Base-by-base conservation (phyloP, 2,329 filamentous ascomycete genomes). In the Aschersonia sp. region DNA sequence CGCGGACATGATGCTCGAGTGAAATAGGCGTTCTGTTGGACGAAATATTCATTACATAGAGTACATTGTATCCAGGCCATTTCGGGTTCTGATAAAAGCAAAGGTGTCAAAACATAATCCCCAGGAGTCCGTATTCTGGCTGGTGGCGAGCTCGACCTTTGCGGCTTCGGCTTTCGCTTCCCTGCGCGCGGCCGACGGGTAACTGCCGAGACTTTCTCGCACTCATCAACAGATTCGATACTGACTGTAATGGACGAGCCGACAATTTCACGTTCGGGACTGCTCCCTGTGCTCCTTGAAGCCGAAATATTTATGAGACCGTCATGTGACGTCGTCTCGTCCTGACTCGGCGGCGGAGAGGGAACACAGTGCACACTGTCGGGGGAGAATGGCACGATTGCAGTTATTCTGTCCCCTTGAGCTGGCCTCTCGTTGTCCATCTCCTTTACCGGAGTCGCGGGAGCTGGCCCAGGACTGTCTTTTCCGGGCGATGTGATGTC, bases 11-110 rank as follows among this genome's bases (percentile, higher is more conserved):
- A 83, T 45, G 84, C 81, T 46, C 83, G 79, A 1, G 89, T 96
- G 54, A 82, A 83, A 62, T 94, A 96, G 0, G 87, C 87, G 53
- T 97, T 85, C 41, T 79, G 75, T 62, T 97, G 90, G 5, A 97
- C 83, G 60, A 97, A 98, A 50, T 82, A 79, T 1, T 75, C 75
- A 45, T 78, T 76, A 66, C 92, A 98, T 30, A 85, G 87, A 46
- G 80, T 85, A 66, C 92, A 98, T 52, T 87, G 79, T 43, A 94
- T 85, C 90, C 89, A 97, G 59, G 72, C 87, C 71, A 70, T 88
- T 71, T 68, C 71, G 0, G 83, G 80, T 52, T 88, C 82, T 0
- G 81, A 79, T 1, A 96, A 77, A 0, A 96, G 73, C 10, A 82
- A 71, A 1, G 80, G 75, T 0, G 87, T 94, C 22, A 90, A 78